phyloP scores from a whole-genome alignment of 345 rosid genomes.

The Syzygium aromaticum region DNA sequence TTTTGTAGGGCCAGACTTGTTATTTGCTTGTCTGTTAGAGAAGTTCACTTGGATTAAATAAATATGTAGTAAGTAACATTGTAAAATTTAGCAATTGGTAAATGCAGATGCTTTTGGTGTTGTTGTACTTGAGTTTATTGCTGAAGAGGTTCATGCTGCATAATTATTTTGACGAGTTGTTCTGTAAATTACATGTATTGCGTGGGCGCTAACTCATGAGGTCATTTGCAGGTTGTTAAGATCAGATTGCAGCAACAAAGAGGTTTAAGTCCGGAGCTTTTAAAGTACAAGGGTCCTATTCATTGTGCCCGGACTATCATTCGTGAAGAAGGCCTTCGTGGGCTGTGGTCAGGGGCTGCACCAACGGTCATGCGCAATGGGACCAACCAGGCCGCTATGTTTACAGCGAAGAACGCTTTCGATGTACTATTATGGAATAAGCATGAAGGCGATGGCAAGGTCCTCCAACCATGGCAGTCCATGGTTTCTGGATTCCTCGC shows the following conservation, averaged over 20 bases:
- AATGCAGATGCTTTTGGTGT: neutral
- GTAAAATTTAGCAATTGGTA: neutral
- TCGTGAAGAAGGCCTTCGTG: conserved; percentile 68
- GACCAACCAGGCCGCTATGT: conserved; percentile 96
- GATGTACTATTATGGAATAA: conserved; percentile 85
- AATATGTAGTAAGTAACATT: neutral
- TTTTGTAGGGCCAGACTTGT: neutral
- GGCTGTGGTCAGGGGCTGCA: conserved; percentile 95
- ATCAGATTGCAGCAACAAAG: conserved; percentile 92
- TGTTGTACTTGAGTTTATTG: neutral
- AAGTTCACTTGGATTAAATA: neutral
- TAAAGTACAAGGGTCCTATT: conserved; percentile 88
- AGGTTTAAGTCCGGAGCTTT: conserved; percentile 68
- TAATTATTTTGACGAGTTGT: neutral
- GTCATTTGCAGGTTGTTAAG: conserved; percentile 64
- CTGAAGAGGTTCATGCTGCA: neutral
- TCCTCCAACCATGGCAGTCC: conserved; percentile 86
- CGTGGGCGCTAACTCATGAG: neutral
- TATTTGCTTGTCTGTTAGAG: neutral
- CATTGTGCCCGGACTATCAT: conserved; percentile 69
- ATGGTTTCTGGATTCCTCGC: conserved; percentile 97
- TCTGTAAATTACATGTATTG: neutral
- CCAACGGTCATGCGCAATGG: conserved; percentile 98
- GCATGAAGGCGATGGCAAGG: conserved; percentile 87
- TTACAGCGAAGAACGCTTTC: conserved; percentile 79